Evolutionary conservation across 768 basidiomycete species (phyloP), one percentile per base, ranked within the genome.

Genomic region (Phylloporus arenicola): DNA sequence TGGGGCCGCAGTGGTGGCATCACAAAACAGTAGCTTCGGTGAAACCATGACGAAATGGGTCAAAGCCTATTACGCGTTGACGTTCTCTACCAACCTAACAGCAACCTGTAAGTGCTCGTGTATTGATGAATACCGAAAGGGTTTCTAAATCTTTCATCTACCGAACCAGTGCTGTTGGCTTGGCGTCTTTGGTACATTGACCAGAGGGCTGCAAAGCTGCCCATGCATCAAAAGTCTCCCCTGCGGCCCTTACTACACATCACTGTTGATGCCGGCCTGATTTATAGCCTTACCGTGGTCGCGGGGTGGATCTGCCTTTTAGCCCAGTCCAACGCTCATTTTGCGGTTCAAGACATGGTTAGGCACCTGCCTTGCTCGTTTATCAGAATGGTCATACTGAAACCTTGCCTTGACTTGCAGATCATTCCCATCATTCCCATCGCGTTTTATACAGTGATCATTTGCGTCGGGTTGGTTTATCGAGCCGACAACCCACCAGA

Each of bases 41-140:
- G 51, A 38, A 6, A 46, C 47, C 19, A 55, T 62, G 6, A 55
- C 54, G 0, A 48, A 45, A 14, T 73, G 70, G 70, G 66, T 72
- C 43, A 68, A 53, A 2, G 49, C 66, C 5, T 69, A 69, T 41
- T 71, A 67, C 50, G 56, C 56, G 0, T 55, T 57, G 14, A 67
- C 70, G 3, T 58, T 69, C 7, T 43, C 54, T 0, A 67, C 67
- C 17, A 72, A 70, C 52, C 48, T 71, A 1, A 41, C 54, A 14
- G 59, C 63, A n/a, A 68, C 71, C 4, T 27, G 66, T 66, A 48
- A 38, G 58, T 29, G 3, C 20, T 29, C 34, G 17, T 1, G 2
- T 39, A 22, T 29, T 9, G 16, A 8, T n/a, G 13, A 2, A 20
- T 10, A 8, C 19, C 30, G 14, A 39, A 27, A 8, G 20, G 6